phyloP scores from a whole-genome alignment of 352 stramenopile genomes.

The Nothophytophthora sp. region DNA sequence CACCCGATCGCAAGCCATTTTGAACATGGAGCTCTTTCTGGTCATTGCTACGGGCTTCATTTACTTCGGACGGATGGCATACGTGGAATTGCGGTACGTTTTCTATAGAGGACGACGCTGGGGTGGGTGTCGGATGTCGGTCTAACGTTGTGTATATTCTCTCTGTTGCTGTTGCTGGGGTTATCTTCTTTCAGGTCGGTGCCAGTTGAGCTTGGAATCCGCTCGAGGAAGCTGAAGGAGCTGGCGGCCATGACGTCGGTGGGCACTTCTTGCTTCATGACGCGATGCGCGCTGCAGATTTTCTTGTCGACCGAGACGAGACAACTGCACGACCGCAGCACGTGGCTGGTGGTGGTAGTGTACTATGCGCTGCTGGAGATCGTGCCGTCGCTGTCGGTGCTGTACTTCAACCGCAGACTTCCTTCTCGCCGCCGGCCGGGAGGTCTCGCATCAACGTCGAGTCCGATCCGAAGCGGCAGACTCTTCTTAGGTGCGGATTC shows the following conservation, averaged over 20 bases:
- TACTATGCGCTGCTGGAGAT: constrained; percentile 86
- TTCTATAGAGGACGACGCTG: neutral
- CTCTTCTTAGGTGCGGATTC: constrained; percentile 45
- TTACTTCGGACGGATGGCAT: constrained; percentile 80
- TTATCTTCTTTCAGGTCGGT: constrained; percentile 47
- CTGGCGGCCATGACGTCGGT: constrained; percentile 79
- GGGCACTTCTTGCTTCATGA: constrained; percentile 85
- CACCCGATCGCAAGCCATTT: constrained; percentile 70
- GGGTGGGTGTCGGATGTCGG: no score
- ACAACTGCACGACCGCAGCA: constrained; percentile 75
- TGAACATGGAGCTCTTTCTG: constrained; percentile 84
- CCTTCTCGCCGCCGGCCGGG: constrained; percentile 40
- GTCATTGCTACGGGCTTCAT: constrained; percentile 76
- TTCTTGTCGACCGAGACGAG: constrained; percentile 65
- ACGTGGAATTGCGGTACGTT: constrained; percentile 70
- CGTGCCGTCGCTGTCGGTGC: constrained; percentile 67
- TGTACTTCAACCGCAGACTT: constrained; percentile 86
- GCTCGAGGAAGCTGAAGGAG: constrained; percentile 85
- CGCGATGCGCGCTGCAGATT: constrained; percentile 69
- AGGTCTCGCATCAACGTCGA: constrained; percentile 30
- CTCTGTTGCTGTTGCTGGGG: neutral
- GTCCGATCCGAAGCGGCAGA: constrained; percentile 37
- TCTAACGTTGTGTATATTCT: neutral
- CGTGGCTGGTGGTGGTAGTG: constrained; percentile 79
- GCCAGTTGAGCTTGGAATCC: constrained; percentile 79